These are phyloP conservation scores for Endotrypanum monterogeii DNA, from an alignment of 208 protist genomes.

Conservation along the genomic window DNA sequence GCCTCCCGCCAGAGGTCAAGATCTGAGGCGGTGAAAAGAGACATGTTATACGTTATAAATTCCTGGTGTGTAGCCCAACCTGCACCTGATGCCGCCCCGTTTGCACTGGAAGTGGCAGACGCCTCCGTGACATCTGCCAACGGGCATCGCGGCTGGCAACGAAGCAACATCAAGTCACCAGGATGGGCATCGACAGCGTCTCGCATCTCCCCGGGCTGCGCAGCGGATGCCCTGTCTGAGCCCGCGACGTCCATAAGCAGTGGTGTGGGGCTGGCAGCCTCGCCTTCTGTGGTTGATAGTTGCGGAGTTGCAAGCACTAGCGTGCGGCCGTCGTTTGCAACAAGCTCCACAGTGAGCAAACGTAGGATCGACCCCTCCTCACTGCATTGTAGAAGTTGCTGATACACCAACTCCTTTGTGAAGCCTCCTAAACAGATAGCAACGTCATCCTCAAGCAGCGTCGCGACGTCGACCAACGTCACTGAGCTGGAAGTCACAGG, in stretches of 20 bases:
- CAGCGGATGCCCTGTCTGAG: constrained; percentile 1
- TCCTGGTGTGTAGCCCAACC: constrained; percentile 38
- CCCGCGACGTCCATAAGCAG: constrained; percentile 29
- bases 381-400: constrained; percentile 30
- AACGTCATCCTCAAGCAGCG: constrained; percentile 30
- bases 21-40: constrained; percentile 45
- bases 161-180: constrained; percentile 60
- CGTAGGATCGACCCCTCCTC: constrained; percentile 37
- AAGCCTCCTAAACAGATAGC: constrained; percentile 28
- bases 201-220: not conserved
- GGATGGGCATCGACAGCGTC: constrained; percentile 32
- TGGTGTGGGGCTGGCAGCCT: not conserved
- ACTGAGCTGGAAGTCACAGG: not conserved
- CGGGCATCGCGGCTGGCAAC: constrained; percentile 27
- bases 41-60: constrained; percentile 59
- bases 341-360: constrained; percentile 59
- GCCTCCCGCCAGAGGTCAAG: constrained; percentile 70
- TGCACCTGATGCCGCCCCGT: constrained; percentile 6
- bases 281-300: not conserved
- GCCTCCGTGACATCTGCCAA: not conserved
- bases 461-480: constrained; percentile 18
- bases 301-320: constrained; percentile 47
- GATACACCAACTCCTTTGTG: constrained; percentile 32
- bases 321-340: constrained; percentile 65
- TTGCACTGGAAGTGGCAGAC: not conserved